Evolutionary conservation across 2,329 filamentous ascomycete genomes (phyloP), one percentile per base, ranked within the genome.

Genomic region (Exophiala spinifera): DNA sequence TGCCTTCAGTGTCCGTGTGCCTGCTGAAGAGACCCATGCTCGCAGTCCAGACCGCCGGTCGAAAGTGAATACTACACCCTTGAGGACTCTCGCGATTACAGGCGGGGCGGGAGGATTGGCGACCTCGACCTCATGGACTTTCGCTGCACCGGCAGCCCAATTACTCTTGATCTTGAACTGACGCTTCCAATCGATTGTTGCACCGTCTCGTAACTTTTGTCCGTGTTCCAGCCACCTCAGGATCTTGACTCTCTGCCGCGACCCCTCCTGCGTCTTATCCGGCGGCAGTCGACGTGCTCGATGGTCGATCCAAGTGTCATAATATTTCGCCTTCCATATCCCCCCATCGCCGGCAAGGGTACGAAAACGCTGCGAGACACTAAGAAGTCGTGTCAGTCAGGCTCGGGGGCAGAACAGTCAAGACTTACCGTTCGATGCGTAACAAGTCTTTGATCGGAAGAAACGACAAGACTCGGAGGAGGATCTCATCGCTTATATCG

Each of bases 151-250:
- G 58, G 80, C 83, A 1, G 88, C 82, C 94, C 94, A 97, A 72
- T 97, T 97, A 68, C 96, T 88, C 43, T 89, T 81, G 46, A 96
- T 77, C 65, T 87, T 89, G 71, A 95, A 97, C 65, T 94, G 88
- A 57, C 82, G 81, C 74, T 95, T 95, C 91, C 91, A 96, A 66
- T 94, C 83, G 44, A 81, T 85, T 17, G 72, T 65, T 4, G 67
- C 70, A 11, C 76, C 76, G 55, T 73, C 72, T 51, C 71, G 73
- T 19, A 87, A 77, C 6, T 81, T 66, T 55, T 80, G 76, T 34
- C 79, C 75, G 58, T 87, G 82, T 47, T 84, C 80, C 31, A 83
- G 69, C 84, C 84, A 86, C 67, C 76, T 80, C 11, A 82, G 80
- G 7, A 79, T 65, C 51, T 76, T 80, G 3, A 80, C 81, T 1